Conservation (phyloP, 768 basidiomycete species). For the Amanita exitialis region DNA sequence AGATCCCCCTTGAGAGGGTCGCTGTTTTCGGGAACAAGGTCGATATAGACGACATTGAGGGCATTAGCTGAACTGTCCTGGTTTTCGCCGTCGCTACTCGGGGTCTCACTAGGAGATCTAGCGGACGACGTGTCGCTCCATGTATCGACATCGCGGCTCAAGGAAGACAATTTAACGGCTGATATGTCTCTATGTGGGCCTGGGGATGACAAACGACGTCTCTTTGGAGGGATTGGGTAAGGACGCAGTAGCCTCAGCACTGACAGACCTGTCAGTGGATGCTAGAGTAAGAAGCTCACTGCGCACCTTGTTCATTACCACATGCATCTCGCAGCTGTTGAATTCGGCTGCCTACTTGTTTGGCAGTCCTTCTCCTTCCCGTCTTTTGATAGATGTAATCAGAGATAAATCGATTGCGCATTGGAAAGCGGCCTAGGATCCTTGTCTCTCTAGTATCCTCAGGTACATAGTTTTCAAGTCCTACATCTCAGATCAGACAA, state of each 20-base stretch:
- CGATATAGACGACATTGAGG: constrained; percentile 34
- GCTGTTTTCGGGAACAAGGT: constrained; percentile 26
- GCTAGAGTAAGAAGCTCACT: constrained; percentile 4
- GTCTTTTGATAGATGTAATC: constrained; percentile 65
- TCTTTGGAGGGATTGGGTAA: constrained; percentile 16
- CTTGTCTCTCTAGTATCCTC: constrained; percentile 66
- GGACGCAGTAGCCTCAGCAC: constrained; percentile 39
- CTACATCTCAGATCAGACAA: constrained; percentile 22
- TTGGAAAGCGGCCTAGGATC: constrained; percentile 65
- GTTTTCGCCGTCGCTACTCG: constrained; percentile 21
- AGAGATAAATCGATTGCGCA: constrained; percentile 74
- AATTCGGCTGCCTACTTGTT: constrained; percentile 73
- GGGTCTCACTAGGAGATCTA: constrained; percentile 25
- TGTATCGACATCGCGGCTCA: constrained; percentile 15
- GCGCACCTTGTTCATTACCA: constrained; percentile 62
- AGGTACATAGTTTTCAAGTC: constrained; percentile 62
- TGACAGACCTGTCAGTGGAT: constrained; percentile 13
- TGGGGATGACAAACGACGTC: constrained; percentile 19
- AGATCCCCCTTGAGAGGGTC: constrained; percentile 7
- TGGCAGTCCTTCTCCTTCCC: constrained; percentile 60
- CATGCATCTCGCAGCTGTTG: constrained; percentile 71
- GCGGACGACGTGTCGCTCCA: constrained; percentile 28
- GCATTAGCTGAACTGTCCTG: constrained; percentile 17
- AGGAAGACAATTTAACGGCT: constrained; percentile 15
- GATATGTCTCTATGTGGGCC: constrained; percentile 10